A percentile compares a stretch with the other conserved stretches of the same genome.
Evolutionary conservation across 768 basidiomycete genomes (phyloP).

Genomic region (Dioszegia aurantiaca): DNA sequence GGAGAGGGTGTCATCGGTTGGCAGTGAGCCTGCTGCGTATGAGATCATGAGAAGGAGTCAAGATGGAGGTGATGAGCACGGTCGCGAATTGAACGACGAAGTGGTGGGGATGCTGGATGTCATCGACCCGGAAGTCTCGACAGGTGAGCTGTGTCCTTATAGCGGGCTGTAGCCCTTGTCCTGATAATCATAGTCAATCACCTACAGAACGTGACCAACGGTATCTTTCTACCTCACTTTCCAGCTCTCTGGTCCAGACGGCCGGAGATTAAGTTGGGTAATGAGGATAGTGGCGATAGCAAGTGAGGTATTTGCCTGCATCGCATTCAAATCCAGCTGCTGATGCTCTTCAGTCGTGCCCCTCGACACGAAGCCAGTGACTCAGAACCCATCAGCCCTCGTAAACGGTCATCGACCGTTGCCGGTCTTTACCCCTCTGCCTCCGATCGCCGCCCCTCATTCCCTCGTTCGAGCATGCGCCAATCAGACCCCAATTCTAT

Average conservation of each 20-base stretch:
- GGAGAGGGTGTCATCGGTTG: background rate
- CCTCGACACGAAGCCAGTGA: background rate
- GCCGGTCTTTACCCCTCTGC: slow-evolving; percentile 3
- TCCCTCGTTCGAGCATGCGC: slow-evolving; percentile 1
- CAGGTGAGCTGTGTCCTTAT: slow-evolving; percentile 40
- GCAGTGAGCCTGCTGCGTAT: slow-evolving; percentile 1
- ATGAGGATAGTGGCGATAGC: slow-evolving; percentile 17
- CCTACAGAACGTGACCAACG: slow-evolving; percentile 74
- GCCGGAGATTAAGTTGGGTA: slow-evolving; percentile 60
- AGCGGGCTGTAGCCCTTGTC: background rate
- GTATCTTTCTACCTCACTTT: slow-evolving; percentile 71
- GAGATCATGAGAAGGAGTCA: background rate
- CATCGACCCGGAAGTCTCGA: slow-evolving; percentile 70
- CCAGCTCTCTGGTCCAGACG: slow-evolving; percentile 65
- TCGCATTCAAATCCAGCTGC: background rate
- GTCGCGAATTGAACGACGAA: slow-evolving; percentile 64
- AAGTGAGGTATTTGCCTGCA: slow-evolving; percentile 16
- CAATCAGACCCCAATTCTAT: background rate
- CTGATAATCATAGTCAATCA: slow-evolving; percentile 57
- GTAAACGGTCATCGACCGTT: background rate
- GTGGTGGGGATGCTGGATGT: slow-evolving; percentile 80
- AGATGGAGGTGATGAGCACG: slow-evolving; percentile 6
- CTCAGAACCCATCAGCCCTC: background rate
- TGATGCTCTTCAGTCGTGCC: background rate
- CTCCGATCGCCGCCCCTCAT: slow-evolving; percentile 4